Base-by-base conservation (phyloP, 805 yeast genomes). In the Zygotorulaspora sp. region DNA sequence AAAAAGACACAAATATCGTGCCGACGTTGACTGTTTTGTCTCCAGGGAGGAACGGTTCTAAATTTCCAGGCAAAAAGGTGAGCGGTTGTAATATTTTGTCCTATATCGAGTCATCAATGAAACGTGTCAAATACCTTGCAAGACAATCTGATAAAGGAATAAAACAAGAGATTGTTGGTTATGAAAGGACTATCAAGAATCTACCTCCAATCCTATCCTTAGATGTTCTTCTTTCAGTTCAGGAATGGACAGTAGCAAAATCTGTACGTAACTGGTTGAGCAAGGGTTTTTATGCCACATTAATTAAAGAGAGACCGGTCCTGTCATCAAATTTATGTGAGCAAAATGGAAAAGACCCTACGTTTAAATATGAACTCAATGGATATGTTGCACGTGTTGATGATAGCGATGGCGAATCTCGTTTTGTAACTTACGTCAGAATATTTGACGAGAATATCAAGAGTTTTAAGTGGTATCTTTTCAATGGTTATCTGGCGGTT, bases 401-500 rank as follows among this genome's bases (percentile, higher is more conserved):
- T 2, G 75, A 71, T n/a, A 68, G 68, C 29, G 74, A 74, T 36
- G 73, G 73, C 28, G 76, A 77, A 3, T 63, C 65, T 16, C 78
- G 76, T 51, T 57, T 81, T 35, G 82, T 84, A 0, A 72, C 88
- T 0, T 74, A 73, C 48, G 70, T 74, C 2, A 71, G 71, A 44
- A 63, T 77, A 3, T 65, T 61, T 11, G 70, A 70, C 32, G 45
- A 49, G 4, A 24, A 48, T 7, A 45, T 52, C 7, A 53, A 55
- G 2, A 41, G 37, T 9, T 63, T 60, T 35, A 58, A 58, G 20
- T 92, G 98, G 98, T 77, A 72, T 53, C 59, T 92, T 55, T 87
- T 92, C 59, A 92, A 92, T 56, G 97, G 92, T 60, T 92, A 90
- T 61, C 65, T 92, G 47, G 97, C 89, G 11, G 74, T 77, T 50